These are phyloP conservation scores for barrel medic (Medicago truncatula) DNA, from an alignment of 306 rosid genomes.

Conservation along the genomic window MtrunA17r5.0-ANR NC_053042.1:746001-746500, in stretches of 20 bases:
- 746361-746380: too few relatives aligned
- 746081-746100: slow-evolving; percentile 28
- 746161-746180: neutral
- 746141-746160: slow-evolving; percentile 35
- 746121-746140: slow-evolving; percentile 36
- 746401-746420: slow-evolving; percentile 35
- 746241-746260: neutral
- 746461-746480: slow-evolving; percentile 25
- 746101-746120: slow-evolving; percentile 20
- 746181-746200: neutral
- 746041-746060: slow-evolving; percentile 52
- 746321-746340: too few relatives aligned
- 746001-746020: slow-evolving; percentile 36
- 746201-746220: slow-evolving; percentile 36
- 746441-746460: slow-evolving; percentile 36
- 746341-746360: too few relatives aligned
- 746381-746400: slow-evolving; percentile 18
- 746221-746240: slow-evolving; percentile 18
- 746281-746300: too few relatives aligned
- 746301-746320: too few relatives aligned
- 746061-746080: slow-evolving; percentile 31
- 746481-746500: slow-evolving; percentile 37
- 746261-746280: too few relatives aligned
- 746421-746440: slow-evolving; percentile 37
- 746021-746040: slow-evolving; percentile 44